A percentile compares a stretch with the other conserved stretches of the same genome.
Evolutionary conservation across 106 monocot genomes (phyloP).

Genomic region (Platanthera zijinensis): DNA sequence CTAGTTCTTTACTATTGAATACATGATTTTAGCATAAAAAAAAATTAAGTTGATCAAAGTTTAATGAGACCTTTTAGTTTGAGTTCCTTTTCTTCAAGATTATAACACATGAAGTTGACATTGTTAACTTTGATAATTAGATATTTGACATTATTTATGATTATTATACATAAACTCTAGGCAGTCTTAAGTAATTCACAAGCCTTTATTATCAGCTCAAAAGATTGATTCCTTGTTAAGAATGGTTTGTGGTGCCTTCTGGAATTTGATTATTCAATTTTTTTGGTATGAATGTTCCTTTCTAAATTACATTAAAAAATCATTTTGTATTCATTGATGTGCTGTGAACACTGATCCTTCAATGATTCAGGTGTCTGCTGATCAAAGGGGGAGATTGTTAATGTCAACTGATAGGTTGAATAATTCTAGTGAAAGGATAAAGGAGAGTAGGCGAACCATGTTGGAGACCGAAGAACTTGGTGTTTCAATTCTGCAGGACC

Average conservation of each 20-base stretch:
- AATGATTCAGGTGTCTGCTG: conserved; percentile 43
- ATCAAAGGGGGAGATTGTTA: conserved; percentile 71
- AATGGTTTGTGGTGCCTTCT: background rate
- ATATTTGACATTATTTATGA: background rate
- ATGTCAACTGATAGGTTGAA: conserved; percentile 79
- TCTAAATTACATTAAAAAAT: background rate
- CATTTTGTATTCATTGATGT: background rate
- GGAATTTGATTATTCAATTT: background rate
- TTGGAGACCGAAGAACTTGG: conserved; percentile 90
- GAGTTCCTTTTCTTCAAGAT: background rate
- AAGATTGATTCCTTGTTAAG: background rate
- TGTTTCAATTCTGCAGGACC: conserved; percentile 75
- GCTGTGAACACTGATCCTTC: background rate
- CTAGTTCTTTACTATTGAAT: background rate
- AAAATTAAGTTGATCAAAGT: background rate
- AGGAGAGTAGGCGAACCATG: conserved; percentile 68
- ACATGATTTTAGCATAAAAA: background rate
- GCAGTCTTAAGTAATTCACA: background rate
- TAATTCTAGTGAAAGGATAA: conserved; percentile 74
- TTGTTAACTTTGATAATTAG: background rate
- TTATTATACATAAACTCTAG: background rate
- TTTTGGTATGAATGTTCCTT: background rate
- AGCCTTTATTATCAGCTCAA: background rate
- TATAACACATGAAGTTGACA: background rate
- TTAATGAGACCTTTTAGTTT: background rate